These are phyloP conservation scores for Arachis monticola DNA, from an alignment of 331 rosid genomes.

Conservation along the genomic window DNA sequence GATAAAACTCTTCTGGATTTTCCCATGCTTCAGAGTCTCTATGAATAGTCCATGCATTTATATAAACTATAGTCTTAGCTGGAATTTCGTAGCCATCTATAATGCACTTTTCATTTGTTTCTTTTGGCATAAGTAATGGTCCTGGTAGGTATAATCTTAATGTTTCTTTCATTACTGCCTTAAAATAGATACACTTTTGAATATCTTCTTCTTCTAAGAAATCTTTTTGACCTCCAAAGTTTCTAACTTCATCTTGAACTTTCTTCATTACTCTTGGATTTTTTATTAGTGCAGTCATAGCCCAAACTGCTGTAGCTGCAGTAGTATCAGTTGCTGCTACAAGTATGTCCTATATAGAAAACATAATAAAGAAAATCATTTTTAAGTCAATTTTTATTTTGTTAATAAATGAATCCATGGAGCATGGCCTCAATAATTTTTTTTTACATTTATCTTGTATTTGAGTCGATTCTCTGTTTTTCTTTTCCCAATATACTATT, in stretches of 20 bases:
- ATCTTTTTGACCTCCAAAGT: background rate
- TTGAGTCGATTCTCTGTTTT: too few species aligned
- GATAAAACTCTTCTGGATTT: conserved; percentile 30
- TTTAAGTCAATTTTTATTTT: too few species aligned
- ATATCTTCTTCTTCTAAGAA: conserved; percentile 30
- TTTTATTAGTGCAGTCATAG: conserved; percentile 32
- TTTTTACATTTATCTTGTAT: too few species aligned
- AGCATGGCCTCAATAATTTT: background rate
- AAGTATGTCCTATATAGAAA: conserved; percentile 1
- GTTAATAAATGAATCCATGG: background rate
- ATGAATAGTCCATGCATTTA: conserved; percentile 31
- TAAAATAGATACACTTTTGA: background rate
- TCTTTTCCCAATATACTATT: too few species aligned
- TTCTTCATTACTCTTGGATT: conserved; percentile 32
- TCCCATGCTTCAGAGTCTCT: conserved; percentile 30
- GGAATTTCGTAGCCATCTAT: conserved; percentile 13
- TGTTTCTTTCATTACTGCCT: conserved; percentile 38
- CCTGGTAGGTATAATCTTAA: conserved; percentile 17
- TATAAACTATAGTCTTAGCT: conserved; percentile 18
- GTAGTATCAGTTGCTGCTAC: conserved; percentile 28
- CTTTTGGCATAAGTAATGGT: background rate
- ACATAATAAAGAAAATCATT: background rate
- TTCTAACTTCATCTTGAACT: conserved; percentile 32
- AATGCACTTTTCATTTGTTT: conserved; percentile 11
- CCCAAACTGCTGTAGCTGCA: conserved; percentile 28